Percentiles rank a stretch among this genome's conserved stretches.
phyloP scores from a whole-genome alignment of 345 rosid species.

The Psidium guajava region DNA sequence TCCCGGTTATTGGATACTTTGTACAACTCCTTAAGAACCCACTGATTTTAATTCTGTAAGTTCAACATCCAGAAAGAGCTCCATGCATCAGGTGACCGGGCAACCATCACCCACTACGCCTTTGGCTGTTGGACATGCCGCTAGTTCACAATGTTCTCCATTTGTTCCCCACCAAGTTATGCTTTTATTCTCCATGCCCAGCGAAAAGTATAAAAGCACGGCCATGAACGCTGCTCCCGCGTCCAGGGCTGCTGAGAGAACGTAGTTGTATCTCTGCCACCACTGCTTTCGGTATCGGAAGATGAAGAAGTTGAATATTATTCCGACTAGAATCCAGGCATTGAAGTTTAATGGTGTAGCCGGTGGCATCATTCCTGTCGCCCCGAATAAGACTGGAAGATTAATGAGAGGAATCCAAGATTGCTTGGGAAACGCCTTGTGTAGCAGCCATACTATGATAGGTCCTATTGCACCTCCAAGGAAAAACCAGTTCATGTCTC shows the following conservation, averaged over 20 bases:
- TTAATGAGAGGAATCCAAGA: constrained; percentile 83
- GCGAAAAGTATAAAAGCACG: constrained; percentile 56
- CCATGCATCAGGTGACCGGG: constrained; percentile 28
- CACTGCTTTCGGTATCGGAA: constrained; percentile 63
- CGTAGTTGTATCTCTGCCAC: constrained; percentile 91
- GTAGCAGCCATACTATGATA: constrained; percentile 48
- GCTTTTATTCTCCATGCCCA: constrained; percentile 46
- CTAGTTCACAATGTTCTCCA: constrained; percentile 78
- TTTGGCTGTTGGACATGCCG: constrained; percentile 66
- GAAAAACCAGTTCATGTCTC: constrained; percentile 80
- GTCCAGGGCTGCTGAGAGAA: constrained; percentile 77
- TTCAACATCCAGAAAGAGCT: not conserved
- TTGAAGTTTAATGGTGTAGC: constrained; percentile 75
- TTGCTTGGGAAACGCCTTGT: constrained; percentile 69
- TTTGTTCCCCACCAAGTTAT: constrained; percentile 68
- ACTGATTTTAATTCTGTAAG: not conserved
- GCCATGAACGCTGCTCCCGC: constrained; percentile 92
- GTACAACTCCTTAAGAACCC: not conserved
- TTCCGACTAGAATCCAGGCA: constrained; percentile 67
- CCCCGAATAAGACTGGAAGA: constrained; percentile 83
- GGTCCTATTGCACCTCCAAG: constrained; percentile 80
- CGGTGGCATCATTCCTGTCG: constrained; percentile 72
- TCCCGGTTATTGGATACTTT: not conserved
- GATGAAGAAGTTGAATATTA: constrained; percentile 69
- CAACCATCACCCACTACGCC: constrained; percentile 52